Percentiles rank a stretch among this genome's conserved stretches.
phyloP scores from a whole-genome alignment of 2,329 filamentous ascomycete genomes.

The Ophiostoma tasmaniense region DNA sequence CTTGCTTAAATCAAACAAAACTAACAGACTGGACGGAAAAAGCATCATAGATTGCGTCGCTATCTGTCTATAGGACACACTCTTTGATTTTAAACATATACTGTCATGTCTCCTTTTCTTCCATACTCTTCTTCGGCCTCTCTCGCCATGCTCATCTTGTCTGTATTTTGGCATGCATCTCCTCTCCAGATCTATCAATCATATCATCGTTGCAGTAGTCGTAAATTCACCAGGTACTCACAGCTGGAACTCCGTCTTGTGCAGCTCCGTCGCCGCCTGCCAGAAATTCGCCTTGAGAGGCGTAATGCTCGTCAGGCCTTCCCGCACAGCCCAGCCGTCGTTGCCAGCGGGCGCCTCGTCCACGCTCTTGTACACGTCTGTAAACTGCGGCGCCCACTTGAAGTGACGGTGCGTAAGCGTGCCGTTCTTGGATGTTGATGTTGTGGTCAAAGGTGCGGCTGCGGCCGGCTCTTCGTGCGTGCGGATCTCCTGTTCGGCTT shows the following conservation, averaged over 20 bases:
- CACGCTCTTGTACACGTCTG: constrained; percentile 82
- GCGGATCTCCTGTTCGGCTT: constrained; percentile 66
- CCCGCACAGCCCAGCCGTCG: constrained; percentile 86
- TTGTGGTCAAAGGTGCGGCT: background rate
- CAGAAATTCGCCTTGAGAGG: constrained; percentile 89
- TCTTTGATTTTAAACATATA: background rate
- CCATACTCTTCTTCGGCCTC: background rate
- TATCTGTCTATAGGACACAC: constrained; percentile 17
- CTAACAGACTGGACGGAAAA: background rate
- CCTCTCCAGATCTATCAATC: background rate
- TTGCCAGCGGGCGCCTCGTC: constrained; percentile 69
- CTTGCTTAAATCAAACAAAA: background rate
- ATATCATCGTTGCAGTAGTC: background rate
- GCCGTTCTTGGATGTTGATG: background rate
- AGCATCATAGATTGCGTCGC: constrained; percentile 12
- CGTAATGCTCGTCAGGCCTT: constrained; percentile 82
- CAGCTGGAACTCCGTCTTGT: constrained; percentile 68
- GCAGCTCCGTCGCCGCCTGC: constrained; percentile 56
- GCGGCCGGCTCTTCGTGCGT: background rate
- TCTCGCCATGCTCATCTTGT: background rate
- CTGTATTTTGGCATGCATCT: background rate
- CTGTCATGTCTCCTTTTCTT: background rate
- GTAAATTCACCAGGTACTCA: constrained; percentile 46
- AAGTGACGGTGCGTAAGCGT: constrained; percentile 64
- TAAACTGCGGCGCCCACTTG: constrained; percentile 85